Percentiles rank a stretch among this genome's conserved stretches.
These are phyloP conservation scores for Sanghuangporus sanghuang DNA, from an alignment of 1,284 basidiomycete genomes.

Conservation along the genomic window DNA sequence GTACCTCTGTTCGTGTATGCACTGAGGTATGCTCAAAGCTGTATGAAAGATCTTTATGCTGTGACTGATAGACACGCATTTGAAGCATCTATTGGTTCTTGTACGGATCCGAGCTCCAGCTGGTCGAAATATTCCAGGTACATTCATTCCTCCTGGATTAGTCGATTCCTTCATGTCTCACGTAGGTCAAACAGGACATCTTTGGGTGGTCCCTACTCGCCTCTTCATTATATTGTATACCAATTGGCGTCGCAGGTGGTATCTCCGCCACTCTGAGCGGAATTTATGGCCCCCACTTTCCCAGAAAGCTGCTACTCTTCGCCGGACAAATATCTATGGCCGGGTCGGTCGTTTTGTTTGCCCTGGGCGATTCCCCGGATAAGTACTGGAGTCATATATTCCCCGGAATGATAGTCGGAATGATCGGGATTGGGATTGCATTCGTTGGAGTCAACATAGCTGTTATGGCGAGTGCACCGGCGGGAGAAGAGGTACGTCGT, in stretches of 20 bases:
- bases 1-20: constrained; percentile 16
- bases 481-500: constrained; percentile 17
- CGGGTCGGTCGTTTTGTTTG: constrained; percentile 10
- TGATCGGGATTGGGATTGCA: constrained; percentile 10
- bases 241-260: constrained; percentile 12
- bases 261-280: constrained; percentile 5
- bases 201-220: constrained; percentile 12
- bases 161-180: not conserved
- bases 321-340: constrained; percentile 11
- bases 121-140: constrained; percentile 16
- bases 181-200: not conserved
- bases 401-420: constrained; percentile 18
- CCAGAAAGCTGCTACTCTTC: constrained; percentile 1
- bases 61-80: not conserved
- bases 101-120: constrained; percentile 14
- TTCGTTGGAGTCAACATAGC: constrained; percentile 14
- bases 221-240: constrained; percentile 8
- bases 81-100: constrained; percentile 11
- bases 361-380: constrained; percentile 9
- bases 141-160: not conserved
- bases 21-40: constrained; percentile 5
- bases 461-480: constrained; percentile 16
- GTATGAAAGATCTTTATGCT: not conserved
- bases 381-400: constrained; percentile 18
- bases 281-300: not conserved